A percentile compares a stretch with the other conserved stretches of the same genome.
Evolutionary conservation across 441 rosid genomes (phyloP).

Genomic region (Adansonia grandidieri): DNA sequence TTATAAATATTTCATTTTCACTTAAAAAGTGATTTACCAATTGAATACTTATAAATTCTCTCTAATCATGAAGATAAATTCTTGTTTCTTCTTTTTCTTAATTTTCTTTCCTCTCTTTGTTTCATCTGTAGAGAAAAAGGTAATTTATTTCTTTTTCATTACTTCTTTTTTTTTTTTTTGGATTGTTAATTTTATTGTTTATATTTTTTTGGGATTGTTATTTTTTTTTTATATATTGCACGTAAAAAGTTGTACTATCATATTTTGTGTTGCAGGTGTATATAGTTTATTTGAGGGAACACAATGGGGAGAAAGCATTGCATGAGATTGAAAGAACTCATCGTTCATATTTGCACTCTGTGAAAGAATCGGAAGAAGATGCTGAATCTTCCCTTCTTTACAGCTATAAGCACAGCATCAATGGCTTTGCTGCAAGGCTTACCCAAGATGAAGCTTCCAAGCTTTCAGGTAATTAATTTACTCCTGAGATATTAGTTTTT

Average conservation of each 20-base stretch:
- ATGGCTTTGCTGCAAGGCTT: constrained; percentile 74
- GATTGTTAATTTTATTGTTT: not conserved
- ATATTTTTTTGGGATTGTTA: too few relatives aligned
- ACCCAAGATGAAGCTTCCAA: constrained; percentile 67
- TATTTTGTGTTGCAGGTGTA: constrained; percentile 40
- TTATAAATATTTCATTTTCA: constrained; percentile 4
- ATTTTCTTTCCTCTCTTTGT: constrained; percentile 47
- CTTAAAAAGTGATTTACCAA: too few relatives aligned
- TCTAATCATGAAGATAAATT: constrained; percentile 36
- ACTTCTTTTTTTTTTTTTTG: not conserved
- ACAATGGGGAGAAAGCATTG: constrained; percentile 49
- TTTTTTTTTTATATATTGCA: not conserved
- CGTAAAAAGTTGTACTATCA: not conserved
- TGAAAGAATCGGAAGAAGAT: constrained; percentile 57
- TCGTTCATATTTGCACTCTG: constrained; percentile 50
- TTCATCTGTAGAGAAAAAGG: constrained; percentile 44
- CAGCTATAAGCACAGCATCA: constrained; percentile 84
- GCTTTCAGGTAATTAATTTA: constrained; percentile 50
- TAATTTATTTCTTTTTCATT: constrained; percentile 16
- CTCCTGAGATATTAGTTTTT: not conserved
- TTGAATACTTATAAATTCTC: too few relatives aligned
- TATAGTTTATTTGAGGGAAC: constrained; percentile 62
- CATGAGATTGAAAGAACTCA: constrained; percentile 62
- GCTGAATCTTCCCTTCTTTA: constrained; percentile 67
- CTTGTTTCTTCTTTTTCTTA: constrained; percentile 33